Conservation (phyloP, 2,329 filamentous ascomycete species). For the Nectriaceae sp. region DNA sequence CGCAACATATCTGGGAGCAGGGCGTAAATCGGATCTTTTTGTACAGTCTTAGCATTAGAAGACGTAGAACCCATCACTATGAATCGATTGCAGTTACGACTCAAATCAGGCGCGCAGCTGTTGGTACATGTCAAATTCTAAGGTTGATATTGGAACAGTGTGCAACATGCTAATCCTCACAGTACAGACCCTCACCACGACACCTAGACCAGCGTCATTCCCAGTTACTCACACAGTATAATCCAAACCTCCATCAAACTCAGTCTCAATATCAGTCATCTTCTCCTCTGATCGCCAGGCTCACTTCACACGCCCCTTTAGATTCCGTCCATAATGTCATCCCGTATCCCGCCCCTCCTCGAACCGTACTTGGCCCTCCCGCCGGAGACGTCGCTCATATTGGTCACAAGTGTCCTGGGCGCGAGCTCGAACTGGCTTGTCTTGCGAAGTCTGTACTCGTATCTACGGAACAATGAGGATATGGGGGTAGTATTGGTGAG, state of each 20-base stretch:
- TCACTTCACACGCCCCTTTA: background rate
- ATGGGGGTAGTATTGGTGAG: slow-evolving; percentile 73
- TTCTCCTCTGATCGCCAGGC: background rate
- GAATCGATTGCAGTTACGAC: too few species aligned
- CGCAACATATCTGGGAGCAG: too few species aligned
- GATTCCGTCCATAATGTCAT: slow-evolving; percentile 38
- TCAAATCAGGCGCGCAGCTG: too few species aligned
- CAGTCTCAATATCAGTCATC: background rate
- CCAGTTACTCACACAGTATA: slow-evolving; percentile 18
- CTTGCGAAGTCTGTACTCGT: slow-evolving; percentile 55
- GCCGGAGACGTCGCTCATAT: slow-evolving; percentile 58
- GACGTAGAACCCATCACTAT: too few species aligned
- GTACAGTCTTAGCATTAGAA: too few species aligned
- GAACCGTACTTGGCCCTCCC: slow-evolving; percentile 64
- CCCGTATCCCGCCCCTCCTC: slow-evolving; percentile 63
- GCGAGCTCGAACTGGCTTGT: slow-evolving; percentile 68
- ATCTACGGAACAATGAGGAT: slow-evolving; percentile 37
- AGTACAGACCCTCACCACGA: slow-evolving; percentile 18
- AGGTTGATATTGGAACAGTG: too few species aligned
- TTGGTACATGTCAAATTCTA: too few species aligned
- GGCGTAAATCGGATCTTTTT: too few species aligned
- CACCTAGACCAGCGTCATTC: slow-evolving; percentile 8
- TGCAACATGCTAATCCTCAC: slow-evolving; percentile 9
- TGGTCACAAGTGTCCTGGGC: slow-evolving; percentile 69
- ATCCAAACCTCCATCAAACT: background rate